Evolutionary conservation across 495 filamentous ascomycete species (phyloP).

Genomic region (Hypomontagnella monticulosa): DNA sequence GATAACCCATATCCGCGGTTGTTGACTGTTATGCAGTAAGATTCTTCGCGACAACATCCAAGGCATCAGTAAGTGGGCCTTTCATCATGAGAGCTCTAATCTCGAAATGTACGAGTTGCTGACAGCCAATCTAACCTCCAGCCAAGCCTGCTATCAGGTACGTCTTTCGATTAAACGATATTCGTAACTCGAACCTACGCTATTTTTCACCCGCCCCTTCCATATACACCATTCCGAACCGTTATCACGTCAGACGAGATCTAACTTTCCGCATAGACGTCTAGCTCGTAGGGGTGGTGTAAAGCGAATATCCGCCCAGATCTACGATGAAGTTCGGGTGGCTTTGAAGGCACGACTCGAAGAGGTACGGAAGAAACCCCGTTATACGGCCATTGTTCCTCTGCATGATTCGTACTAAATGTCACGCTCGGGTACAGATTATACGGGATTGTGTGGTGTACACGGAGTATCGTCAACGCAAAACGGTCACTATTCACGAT

Average conservation of each 20-base stretch:
- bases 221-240: slow-evolving; percentile 2
- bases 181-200: slow-evolving; percentile 1
- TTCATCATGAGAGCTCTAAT: background rate
- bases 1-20: slow-evolving; percentile 1
- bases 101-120: slow-evolving; percentile 2
- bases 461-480: slow-evolving; percentile 60
- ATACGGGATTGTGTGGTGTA: slow-evolving; percentile 61
- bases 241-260: slow-evolving; percentile 8
- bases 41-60: slow-evolving; percentile 68
- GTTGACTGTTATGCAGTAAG: slow-evolving; percentile 55
- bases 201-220: background rate
- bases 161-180: slow-evolving; percentile 32
- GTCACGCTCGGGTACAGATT: slow-evolving; percentile 54
- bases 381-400: background rate
- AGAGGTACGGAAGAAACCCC: slow-evolving; percentile 55
- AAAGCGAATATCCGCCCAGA: slow-evolving; percentile 70
- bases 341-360: slow-evolving; percentile 63
- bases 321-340: slow-evolving; percentile 76
- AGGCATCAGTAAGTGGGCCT: slow-evolving; percentile 68
- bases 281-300: slow-evolving; percentile 83
- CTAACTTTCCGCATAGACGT: slow-evolving; percentile 60
- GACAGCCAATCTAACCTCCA: slow-evolving; percentile 43
- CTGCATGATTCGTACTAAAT: slow-evolving; percentile 15
- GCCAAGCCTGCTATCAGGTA: slow-evolving; percentile 75
- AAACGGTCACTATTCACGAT: slow-evolving; percentile 72